Evolutionary conservation across 495 filamentous ascomycete genomes (phyloP), one percentile per base, ranked within the genome.

Genomic region (Talaromyces trachyspermus): DNA sequence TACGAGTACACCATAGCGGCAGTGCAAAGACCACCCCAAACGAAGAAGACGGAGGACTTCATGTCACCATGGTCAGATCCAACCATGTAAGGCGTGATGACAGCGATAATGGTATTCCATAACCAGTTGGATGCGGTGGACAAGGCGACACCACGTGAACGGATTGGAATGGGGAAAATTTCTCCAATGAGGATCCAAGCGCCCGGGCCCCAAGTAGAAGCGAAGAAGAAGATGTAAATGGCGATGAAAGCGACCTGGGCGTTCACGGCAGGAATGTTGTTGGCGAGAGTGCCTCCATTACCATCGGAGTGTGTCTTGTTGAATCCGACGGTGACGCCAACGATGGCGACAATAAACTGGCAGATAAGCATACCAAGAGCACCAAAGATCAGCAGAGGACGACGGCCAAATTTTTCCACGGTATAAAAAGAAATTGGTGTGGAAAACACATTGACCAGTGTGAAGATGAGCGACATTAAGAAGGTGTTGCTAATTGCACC

Each of bases 161-260:
- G 84, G 65, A 88, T 87, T 14, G 79, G 83, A 18, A 89, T 77
- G 14, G 85, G 85, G 73, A 81, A 90, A 61, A 88, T 83, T 65
- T 90, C 86, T 51, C 86, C 86, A 50, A 88, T 83, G 57, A 89
- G 72, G 46, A 89, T 83, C 86, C 86, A 89, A 18, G 79, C 83
- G 22, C 53, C 70, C n/a, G 86, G 85, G 36, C 87, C 87, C 86
- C 85, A 92, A 14, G 84, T 85, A 29, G 72, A 77, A 27, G 86
- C 86, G 58, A 88, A 89, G 69, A 84, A 84, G 67, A 86, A 86
- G 62, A 90, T 86, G 76, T 88, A 90, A 70, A 90, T 81, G 61
- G 81, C 82, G 48, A 89, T 80, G 61, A 89, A 87, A 9, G 83
- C 81, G 51, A 90, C 85, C 60, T 79, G 73, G 18, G 84, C 81